phyloP scores from a whole-genome alignment of 495 filamentous ascomycete species.

The Penicillium desertorum region DNA sequence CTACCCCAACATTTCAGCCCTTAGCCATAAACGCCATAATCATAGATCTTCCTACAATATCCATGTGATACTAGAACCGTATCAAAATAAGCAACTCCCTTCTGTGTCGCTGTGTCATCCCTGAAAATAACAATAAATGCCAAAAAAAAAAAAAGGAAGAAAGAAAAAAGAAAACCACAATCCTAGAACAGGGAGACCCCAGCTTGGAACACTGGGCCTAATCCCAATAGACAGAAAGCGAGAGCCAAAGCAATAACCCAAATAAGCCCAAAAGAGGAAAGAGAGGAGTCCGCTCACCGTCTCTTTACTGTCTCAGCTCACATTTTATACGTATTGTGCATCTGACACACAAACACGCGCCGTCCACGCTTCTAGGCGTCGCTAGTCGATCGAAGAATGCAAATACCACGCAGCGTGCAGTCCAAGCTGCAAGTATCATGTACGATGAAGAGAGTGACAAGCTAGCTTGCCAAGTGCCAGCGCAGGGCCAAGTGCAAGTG shows the following conservation, averaged over 20 bases:
- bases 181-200: background rate
- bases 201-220: background rate
- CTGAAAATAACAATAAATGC: background rate
- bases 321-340: background rate
- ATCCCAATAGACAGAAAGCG: background rate
- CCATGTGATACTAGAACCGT: background rate
- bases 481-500: constrained; percentile 2
- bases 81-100: background rate
- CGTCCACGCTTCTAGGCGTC: constrained; percentile 1
- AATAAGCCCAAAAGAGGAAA: background rate
- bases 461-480: constrained; percentile 6
- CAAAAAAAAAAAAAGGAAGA: background rate
- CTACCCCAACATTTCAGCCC: background rate
- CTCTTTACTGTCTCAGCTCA: constrained; percentile 5
- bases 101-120: background rate
- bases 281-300: constrained; percentile 2
- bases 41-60: background rate
- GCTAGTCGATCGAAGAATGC: constrained; percentile 14
- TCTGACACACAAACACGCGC: background rate
- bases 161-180: too few relatives aligned
- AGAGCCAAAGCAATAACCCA: background rate
- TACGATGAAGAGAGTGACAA: constrained; percentile 3
- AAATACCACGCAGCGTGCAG: constrained; percentile 1
- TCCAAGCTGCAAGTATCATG: constrained; percentile 1
- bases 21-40: background rate